Evolutionary conservation across 164 flowering plant species (phyloP), one percentile per base, ranked within the genome.

Genomic region (Annona cherimola): DNA sequence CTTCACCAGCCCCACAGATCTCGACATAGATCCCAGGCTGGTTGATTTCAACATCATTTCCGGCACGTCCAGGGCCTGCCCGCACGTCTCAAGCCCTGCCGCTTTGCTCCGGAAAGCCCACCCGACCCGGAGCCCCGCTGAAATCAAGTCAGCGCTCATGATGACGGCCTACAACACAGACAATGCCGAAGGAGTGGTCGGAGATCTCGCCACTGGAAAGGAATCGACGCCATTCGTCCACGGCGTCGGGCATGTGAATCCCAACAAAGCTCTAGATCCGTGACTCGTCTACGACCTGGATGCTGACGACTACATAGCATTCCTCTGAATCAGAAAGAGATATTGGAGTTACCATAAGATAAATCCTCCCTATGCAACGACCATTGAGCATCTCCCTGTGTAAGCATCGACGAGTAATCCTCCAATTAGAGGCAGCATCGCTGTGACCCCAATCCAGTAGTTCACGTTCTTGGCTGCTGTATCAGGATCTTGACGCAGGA

Each of bases 51-150:
- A 90, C 65, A 89, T 96, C 1, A 87, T 90, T 1, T 90, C 99
- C 0, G 98, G 99, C 55, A 96, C 98, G 1, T 96, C 99, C 5
- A 93, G 93, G 97, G 79, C 98, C 45, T 93, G 97, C 75, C 98
- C 98, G 1, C 99, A 93, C 61, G 99, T 86, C 6, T 91, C 97
- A 60, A 97, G 98, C 4, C 71, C 91, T 26, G 98, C 96, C n/a
- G 98, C 97, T 4, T 64, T 93, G 84, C 92, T 95, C n/a, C n/a
- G n/a, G n/a, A n/a, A n/a, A n/a, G n/a, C n/a, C n/a, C n/a, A n/a
- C n/a, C n/a, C n/a, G n/a, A n/a, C n/a, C n/a, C n/a, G n/a, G n/a
- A n/a, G n/a, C n/a, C n/a, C n/a, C n/a, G n/a, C n/a, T n/a, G n/a
- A n/a, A n/a, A n/a, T n/a, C n/a, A n/a, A n/a, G n/a, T n/a, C n/a